phyloP scores from a whole-genome alignment of 164 flowering plant genomes.

The Piper longum region DNA sequence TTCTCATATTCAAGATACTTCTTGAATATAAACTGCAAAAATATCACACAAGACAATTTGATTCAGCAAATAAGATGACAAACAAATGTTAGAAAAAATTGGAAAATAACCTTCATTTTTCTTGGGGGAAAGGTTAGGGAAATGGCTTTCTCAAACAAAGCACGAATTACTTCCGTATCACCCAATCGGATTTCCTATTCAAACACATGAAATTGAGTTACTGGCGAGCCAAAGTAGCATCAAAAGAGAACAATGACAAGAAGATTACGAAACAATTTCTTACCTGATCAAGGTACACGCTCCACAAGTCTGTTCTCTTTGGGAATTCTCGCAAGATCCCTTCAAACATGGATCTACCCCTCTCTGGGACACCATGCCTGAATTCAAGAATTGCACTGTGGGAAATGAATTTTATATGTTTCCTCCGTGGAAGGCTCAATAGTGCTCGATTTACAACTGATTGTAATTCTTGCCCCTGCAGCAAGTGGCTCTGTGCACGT shows the following conservation, averaged over 20 bases:
- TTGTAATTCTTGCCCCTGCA: conserved; percentile 44
- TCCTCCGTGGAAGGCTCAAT: conserved; percentile 49
- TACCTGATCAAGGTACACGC: conserved; percentile 83
- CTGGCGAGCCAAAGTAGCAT: background rate
- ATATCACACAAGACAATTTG: background rate
- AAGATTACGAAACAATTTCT: background rate
- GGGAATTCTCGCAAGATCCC: conserved; percentile 70
- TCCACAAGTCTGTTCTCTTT: conserved; percentile 90
- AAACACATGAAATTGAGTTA: too few species aligned
- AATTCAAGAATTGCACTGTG: conserved; percentile 74
- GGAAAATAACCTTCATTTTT: conserved; percentile 58
- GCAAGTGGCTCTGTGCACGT: conserved; percentile 35
- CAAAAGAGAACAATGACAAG: background rate
- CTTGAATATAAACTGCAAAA: conserved; percentile 70
- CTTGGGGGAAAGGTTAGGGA: conserved; percentile 59
- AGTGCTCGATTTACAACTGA: conserved; percentile 50
- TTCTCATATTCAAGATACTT: conserved; percentile 76
- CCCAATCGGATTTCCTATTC: conserved; percentile 70
- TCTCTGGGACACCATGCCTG: conserved; percentile 70
- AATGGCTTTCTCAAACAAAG: conserved; percentile 77
- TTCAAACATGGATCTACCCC: conserved; percentile 81
- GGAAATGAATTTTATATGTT: conserved; percentile 69
- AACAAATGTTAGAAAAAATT: background rate
- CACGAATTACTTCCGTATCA: conserved; percentile 51
- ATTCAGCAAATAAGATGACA: background rate